Evolutionary conservation across 352 stramenopile genomes (phyloP), one percentile per base, ranked within the genome.

Genomic region (Globisporangium yorkense): DNA sequence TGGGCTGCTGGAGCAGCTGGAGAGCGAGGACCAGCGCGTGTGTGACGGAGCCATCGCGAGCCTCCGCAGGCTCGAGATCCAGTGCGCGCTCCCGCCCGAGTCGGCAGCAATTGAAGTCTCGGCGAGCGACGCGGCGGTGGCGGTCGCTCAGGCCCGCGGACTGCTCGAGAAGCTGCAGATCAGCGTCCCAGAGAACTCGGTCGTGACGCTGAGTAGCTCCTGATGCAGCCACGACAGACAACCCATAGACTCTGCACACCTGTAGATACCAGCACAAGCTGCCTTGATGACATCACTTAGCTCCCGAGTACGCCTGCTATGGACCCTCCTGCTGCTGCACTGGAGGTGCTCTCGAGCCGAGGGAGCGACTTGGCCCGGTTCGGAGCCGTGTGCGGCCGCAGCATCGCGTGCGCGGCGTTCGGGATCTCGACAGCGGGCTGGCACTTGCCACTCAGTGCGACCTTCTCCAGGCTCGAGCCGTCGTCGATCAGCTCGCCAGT

Each of bases 291-390:
- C 46, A 39, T n/a, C 43, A 16, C 5, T 5, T 39, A 39, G 29
- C 24, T 15, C 46, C 12, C 24, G 24, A 52, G 13, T 7, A 20
- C 49, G 49, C 9, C 20, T 57, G 10, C 51, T 53, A 13, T 44
- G 18, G 57, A 54, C 24, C 10, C 10, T 15, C 15, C 5, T 47
- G n/a, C 16, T n/a, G 29, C 9, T 57, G 27, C 21, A n/a, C 46
- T 37, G 15, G 27, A 37, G 16, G 51, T 7, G 21, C 29, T 45
- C 29, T 82, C 67, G 3, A 87, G 58, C 16, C 65, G 56, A 33
- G 75, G 78, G 20, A 88, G 55, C 24, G 74, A 84, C 45, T 80
- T 84, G 54, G 72, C 67, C 9, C 75, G 66, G 21, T 75, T 37
- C n/a, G 78, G 75, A 5, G 75, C 75, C 1, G 75, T 82, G 33